phyloP scores from a whole-genome alignment of 495 filamentous ascomycete genomes.

The Opeltia flavorubescens region DNA sequence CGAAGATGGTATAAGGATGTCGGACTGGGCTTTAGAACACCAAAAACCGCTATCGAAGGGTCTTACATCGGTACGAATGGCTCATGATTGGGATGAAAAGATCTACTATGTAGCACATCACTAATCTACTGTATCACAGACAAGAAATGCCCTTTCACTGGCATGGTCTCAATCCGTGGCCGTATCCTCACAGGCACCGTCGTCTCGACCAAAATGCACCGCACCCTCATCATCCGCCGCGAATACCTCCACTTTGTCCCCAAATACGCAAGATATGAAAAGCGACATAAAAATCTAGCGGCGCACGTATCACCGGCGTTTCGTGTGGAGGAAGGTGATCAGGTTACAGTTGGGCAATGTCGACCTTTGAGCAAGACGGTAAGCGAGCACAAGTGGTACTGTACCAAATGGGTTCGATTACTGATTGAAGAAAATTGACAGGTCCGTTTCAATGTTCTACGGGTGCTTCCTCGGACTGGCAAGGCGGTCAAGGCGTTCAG shows the following conservation, averaged over 20 bases:
- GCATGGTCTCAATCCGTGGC: conserved; percentile 94
- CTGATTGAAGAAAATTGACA: conserved; percentile 21
- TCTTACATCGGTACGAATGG: conserved; percentile 85
- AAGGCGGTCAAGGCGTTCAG: conserved; percentile 93
- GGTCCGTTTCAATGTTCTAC: conserved; percentile 99
- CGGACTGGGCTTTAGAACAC: conserved; percentile 95
- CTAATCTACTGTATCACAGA: conserved; percentile 39
- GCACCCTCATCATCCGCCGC: conserved; percentile 96
- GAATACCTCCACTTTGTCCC: conserved; percentile 99
- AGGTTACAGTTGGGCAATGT: conserved; percentile 98
- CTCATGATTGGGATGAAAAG: neutral
- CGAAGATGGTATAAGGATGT: conserved; percentile 99
- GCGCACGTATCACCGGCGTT: conserved; percentile 98
- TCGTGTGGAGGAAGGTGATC: conserved; percentile 98
- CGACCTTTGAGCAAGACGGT: conserved; percentile 97
- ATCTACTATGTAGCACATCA: neutral
- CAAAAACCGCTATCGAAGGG: conserved; percentile 94
- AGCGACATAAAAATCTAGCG: conserved; percentile 98
- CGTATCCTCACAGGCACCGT: conserved; percentile 99
- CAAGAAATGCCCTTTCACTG: conserved; percentile 99
- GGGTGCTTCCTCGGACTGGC: conserved; percentile 88
- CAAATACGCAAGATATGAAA: conserved; percentile 99
- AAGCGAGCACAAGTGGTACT: conserved; percentile 26
- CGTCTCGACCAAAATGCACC: conserved; percentile 99
- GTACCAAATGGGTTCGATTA: neutral